Conservation (phyloP, 106 monocot genomes). For the Dioscorea zingiberensis region DNA sequence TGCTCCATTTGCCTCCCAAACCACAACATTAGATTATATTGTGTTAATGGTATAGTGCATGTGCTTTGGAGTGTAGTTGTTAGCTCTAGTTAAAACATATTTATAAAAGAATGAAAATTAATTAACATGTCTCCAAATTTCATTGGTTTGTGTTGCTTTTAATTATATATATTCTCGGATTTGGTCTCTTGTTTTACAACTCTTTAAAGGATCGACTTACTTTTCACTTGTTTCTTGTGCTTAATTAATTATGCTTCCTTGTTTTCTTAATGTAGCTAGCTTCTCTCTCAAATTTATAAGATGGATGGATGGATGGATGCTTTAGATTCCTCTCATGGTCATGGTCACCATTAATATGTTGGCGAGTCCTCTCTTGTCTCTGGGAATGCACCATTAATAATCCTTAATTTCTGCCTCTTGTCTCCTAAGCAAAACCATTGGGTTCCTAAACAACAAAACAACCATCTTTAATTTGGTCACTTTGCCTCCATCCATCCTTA, state of each 20-base stretch:
- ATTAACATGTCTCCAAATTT: background rate
- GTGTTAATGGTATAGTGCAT: too few species aligned
- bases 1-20: background rate
- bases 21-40: too few species aligned
- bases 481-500: conserved; percentile 29
- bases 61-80: too few species aligned
- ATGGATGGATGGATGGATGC: too few species aligned
- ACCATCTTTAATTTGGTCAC: conserved; percentile 37
- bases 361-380: conserved; percentile 27
- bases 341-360: too few species aligned
- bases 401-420: conserved; percentile 71
- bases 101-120: too few species aligned
- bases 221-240: conserved; percentile 20
- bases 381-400: conserved; percentile 17
- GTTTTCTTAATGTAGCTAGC: conserved; percentile 9
- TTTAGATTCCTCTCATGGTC: too few species aligned
- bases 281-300: too few species aligned
- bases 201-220: conserved; percentile 19
- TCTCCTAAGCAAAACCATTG: conserved; percentile 80
- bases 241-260: conserved; percentile 14
- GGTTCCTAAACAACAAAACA: conserved; percentile 42
- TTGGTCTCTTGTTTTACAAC: background rate
- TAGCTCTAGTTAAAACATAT: too few species aligned
- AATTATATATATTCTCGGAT: too few species aligned
- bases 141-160: background rate